Conservation (phyloP, 257 asterid species). For the Nicotiana attenuata region DNA sequence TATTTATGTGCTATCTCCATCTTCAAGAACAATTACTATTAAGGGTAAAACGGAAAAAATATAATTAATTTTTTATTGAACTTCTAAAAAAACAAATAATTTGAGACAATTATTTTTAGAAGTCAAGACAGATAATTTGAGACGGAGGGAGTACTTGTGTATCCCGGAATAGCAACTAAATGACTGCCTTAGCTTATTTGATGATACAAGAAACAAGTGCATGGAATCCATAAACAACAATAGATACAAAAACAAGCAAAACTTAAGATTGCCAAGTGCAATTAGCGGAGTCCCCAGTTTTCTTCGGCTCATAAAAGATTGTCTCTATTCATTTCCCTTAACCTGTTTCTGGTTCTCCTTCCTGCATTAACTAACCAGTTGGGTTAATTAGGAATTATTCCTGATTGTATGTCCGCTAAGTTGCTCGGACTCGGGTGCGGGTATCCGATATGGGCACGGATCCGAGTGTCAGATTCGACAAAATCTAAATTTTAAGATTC, state of each 20-base stretch:
- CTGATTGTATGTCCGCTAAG: not conserved
- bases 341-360: not conserved
- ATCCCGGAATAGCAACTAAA: not conserved
- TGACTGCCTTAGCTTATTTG: not conserved
- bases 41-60: too few species aligned
- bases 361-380: not conserved
- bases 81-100: too few species aligned
- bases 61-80: too few species aligned
- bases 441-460: too few species aligned
- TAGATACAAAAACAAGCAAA: not conserved
- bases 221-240: not conserved
- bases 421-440: too few species aligned
- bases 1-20: too few species aligned
- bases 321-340: not conserved
- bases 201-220: not conserved
- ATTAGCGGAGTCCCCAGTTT: not conserved
- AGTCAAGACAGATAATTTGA: too few species aligned
- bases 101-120: too few species aligned
- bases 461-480: too few species aligned
- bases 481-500: too few species aligned
- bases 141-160: too few species aligned
- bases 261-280: not conserved
- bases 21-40: too few species aligned
- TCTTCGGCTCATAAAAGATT: not conserved
- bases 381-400: not conserved